Conservation (phyloP, 2,329 filamentous ascomycete species). For the Fusarium pseudocircinatum region DNA sequence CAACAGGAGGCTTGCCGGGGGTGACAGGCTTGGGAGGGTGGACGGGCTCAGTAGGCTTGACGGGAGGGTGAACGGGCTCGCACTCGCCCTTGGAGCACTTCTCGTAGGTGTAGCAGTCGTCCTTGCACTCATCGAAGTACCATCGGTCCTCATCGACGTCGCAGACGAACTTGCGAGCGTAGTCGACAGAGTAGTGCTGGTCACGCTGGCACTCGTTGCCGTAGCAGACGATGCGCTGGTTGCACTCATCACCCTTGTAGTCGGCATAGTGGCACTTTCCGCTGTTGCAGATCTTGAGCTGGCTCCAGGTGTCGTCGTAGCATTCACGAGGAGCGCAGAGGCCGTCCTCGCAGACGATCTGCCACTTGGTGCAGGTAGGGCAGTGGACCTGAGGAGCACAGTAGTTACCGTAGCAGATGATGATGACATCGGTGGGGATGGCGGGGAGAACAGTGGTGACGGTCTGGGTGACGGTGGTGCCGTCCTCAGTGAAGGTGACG, state of each 20-base stretch:
- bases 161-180: conserved; percentile 48
- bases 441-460: conserved; percentile 35
- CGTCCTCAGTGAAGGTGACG: conserved; percentile 43
- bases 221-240: conserved; percentile 49
- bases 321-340: conserved; percentile 45
- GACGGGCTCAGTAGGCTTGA: neutral
- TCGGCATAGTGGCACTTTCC: conserved; percentile 45
- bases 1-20: conserved; percentile 14
- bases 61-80: conserved; percentile 29
- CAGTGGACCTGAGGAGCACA: conserved; percentile 44
- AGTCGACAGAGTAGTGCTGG: conserved; percentile 43
- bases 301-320: conserved; percentile 39
- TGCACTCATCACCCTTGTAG: conserved; percentile 45
- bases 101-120: conserved; percentile 44
- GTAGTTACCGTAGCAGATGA: conserved; percentile 46
- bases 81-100: conserved; percentile 42
- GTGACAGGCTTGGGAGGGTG: conserved; percentile 6
- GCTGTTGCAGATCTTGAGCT: conserved; percentile 48
- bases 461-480: conserved; percentile 37
- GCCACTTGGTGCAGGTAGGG: conserved; percentile 39
- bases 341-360: conserved; percentile 49
- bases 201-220: conserved; percentile 43
- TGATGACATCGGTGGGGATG: conserved; percentile 34
- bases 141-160: conserved; percentile 40
- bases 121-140: conserved; percentile 44